A percentile compares a stretch with the other conserved stretches of the same genome.
phyloP scores from a whole-genome alignment of 331 rosid species.

The Spiraea crenata region DNA sequence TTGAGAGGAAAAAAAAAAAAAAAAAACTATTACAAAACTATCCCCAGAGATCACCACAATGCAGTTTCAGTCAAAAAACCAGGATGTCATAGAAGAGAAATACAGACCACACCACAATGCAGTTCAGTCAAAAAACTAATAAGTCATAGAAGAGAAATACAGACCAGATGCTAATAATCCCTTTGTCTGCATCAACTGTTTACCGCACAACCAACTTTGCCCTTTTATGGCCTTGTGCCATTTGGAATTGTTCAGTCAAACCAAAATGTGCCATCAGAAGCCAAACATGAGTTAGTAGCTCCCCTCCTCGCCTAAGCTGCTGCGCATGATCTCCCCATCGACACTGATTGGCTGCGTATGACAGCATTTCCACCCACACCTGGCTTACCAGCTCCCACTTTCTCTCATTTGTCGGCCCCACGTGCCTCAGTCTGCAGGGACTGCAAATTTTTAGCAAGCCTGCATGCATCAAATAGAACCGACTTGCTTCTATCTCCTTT shows the following conservation, averaged over 20 bases:
- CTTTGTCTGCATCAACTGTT: no score
- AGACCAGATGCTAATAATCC: no score
- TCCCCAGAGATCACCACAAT: no score
- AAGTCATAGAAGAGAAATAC: no score
- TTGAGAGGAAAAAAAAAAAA: no score
- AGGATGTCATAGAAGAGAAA: no score
- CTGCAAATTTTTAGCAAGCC: conserved; percentile 18
- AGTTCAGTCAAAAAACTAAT: no score
- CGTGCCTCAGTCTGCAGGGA: not conserved
- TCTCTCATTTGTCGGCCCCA: not conserved
- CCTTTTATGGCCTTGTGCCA: conserved; percentile 36
- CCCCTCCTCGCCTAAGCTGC: conserved; percentile 45
- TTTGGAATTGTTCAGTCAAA: conserved; percentile 38
- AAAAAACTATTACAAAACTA: no score
- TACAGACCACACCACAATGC: no score
- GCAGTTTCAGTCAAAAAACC: no score
- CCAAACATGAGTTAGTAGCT: conserved; percentile 50
- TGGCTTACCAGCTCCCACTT: conserved; percentile 32
- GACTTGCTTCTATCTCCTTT: conserved; percentile 34
- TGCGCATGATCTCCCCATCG: conserved; percentile 35
- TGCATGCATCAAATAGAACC: conserved; percentile 36
- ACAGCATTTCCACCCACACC: conserved; percentile 49
- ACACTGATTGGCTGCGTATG: conserved; percentile 31
- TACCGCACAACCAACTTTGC: conserved; percentile 26
- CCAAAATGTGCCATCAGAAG: conserved; percentile 59